phyloP scores from a whole-genome alignment of 1,284 basidiomycete species.

The Thecaphora thlaspeos region DNA sequence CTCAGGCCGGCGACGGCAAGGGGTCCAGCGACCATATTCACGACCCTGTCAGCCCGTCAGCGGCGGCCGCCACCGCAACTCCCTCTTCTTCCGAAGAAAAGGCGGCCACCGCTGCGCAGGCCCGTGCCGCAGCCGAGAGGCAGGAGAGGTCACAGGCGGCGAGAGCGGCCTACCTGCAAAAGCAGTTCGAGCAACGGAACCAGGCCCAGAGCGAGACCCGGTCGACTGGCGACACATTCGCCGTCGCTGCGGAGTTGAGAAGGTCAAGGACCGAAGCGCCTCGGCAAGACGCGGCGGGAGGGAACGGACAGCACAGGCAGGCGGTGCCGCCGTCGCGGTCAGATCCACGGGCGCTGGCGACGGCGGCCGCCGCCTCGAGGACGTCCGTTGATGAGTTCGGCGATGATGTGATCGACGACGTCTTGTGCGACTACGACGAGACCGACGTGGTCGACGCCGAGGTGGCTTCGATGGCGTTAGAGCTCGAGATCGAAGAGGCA shows the following conservation, averaged over 20 bases:
- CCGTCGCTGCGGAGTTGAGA: too few relatives aligned
- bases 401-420: slow-evolving; percentile 17
- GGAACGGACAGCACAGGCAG: slow-evolving; percentile 13
- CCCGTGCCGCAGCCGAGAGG: background rate
- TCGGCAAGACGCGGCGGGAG: slow-evolving; percentile 9
- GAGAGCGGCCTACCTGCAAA: background rate
- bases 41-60: too few relatives aligned
- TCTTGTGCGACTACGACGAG: slow-evolving; percentile 24
- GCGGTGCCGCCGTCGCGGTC: background rate
- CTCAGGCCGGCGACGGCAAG: too few relatives aligned
- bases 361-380: slow-evolving; percentile 2
- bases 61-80: too few relatives aligned
- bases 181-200: background rate
- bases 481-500: slow-evolving; percentile 25
- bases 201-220: background rate
- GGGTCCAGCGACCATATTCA: too few relatives aligned
- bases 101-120: background rate
- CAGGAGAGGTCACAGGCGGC: background rate
- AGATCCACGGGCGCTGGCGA: background rate
- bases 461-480: slow-evolving; percentile 20
- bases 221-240: too few relatives aligned
- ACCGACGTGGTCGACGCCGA: slow-evolving; percentile 25
- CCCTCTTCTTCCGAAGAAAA: background rate
- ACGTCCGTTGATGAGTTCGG: slow-evolving; percentile 15
- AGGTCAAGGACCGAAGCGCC: background rate